Percentiles rank a stretch among this genome's conserved stretches.
Conservation (phyloP, 345 rosid species). For the Gossypium arboreum region DNA sequence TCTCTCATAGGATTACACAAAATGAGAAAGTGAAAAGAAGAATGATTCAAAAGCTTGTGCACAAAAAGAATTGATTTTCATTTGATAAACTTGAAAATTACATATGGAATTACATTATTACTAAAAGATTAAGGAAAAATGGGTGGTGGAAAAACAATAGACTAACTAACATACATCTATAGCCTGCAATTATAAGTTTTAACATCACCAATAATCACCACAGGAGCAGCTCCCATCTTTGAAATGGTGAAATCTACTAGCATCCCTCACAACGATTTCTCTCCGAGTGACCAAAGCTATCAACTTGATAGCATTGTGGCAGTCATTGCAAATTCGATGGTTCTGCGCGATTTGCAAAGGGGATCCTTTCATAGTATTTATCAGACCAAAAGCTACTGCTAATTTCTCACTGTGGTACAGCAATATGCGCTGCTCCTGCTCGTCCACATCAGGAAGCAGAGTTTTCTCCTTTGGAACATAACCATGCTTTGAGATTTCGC, state of each 20-base stretch:
- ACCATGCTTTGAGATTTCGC: slow-evolving; percentile 52
- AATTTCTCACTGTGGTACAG: slow-evolving; percentile 76
- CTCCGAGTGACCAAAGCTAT: slow-evolving; percentile 48
- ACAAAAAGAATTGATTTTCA: neutral
- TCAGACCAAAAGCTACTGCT: slow-evolving; percentile 74
- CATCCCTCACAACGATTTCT: slow-evolving; percentile 73
- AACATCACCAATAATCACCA: slow-evolving; percentile 81
- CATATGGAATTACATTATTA: slow-evolving; percentile 1
- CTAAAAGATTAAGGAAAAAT: neutral
- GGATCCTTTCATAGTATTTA: slow-evolving; percentile 48
- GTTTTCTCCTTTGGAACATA: slow-evolving; percentile 39
- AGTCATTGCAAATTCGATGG: slow-evolving; percentile 74
- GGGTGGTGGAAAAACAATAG: neutral
- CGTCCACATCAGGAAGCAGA: slow-evolving; percentile 76
- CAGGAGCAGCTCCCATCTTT: slow-evolving; percentile 77
- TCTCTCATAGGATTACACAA: neutral
- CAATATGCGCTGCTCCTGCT: slow-evolving; percentile 36
- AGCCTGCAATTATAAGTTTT: neutral
- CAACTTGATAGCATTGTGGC: slow-evolving; percentile 70
- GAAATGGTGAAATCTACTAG: slow-evolving; percentile 77
- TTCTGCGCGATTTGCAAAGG: slow-evolving; percentile 74
- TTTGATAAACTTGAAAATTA: neutral
- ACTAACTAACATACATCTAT: neutral
- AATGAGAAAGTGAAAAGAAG: neutral
- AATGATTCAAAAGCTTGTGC: neutral